Percentiles rank a stretch among this genome's conserved stretches.
Conservation (phyloP, 345 rosid genomes). For the Eucalyptus urophylla region DNA sequence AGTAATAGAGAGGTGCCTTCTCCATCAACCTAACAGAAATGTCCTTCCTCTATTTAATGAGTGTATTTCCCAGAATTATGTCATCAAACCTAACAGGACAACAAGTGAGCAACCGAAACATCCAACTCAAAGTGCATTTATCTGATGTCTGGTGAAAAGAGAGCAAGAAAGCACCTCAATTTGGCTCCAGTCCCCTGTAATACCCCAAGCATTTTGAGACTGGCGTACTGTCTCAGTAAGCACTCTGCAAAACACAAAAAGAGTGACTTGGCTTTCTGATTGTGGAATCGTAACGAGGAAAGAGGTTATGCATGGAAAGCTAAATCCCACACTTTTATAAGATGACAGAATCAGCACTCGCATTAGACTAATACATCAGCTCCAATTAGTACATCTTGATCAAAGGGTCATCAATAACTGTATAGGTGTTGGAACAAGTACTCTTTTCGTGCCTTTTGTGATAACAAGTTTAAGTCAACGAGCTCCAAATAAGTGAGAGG, state of each 20-base stretch:
- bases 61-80: background rate
- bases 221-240: conserved; percentile 76
- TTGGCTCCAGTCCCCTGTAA: conserved; percentile 62
- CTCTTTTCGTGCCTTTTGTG: background rate
- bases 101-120: background rate
- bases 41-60: background rate
- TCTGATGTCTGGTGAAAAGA: background rate
- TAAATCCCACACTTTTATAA: background rate
- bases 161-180: conserved; percentile 48
- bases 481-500: background rate
- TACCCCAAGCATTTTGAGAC: conserved; percentile 58
- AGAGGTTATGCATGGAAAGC: background rate
- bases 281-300: background rate
- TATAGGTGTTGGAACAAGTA: background rate
- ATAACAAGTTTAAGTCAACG: background rate
- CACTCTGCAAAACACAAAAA: conserved; percentile 28
- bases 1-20: background rate
- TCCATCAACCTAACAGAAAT: background rate
- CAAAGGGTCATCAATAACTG: background rate
- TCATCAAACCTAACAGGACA: background rate
- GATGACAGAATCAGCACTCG: background rate
- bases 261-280: background rate
- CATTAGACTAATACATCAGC: background rate
- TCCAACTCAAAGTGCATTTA: background rate
- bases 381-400: background rate